These are phyloP conservation scores for Porcisia deanei DNA, from an alignment of 208 protist species.

Conservation along the genomic window DNA sequence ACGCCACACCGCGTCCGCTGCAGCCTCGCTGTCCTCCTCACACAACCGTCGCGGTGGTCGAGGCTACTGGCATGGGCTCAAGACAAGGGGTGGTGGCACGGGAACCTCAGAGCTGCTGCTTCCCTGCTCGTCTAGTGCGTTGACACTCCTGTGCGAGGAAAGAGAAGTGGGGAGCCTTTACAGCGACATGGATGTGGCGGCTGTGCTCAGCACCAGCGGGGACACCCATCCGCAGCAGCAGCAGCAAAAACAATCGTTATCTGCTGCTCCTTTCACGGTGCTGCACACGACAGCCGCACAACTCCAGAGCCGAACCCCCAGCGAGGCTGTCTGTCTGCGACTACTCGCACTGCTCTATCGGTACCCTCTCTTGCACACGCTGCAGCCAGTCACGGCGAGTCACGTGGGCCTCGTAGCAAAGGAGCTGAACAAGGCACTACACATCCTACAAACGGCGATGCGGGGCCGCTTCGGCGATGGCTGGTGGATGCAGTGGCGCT, in stretches of 20 bases:
- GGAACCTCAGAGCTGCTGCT: conserved; percentile 14
- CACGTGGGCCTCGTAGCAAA: conserved; percentile 35
- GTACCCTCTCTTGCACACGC: conserved; percentile 31
- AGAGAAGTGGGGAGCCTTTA: not conserved
- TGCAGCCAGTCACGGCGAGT: conserved; percentile 29
- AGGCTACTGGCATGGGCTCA: not conserved
- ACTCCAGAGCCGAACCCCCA: conserved; percentile 18
- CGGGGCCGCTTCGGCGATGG: conserved; percentile 17
- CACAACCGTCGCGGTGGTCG: not conserved
- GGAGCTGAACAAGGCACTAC: conserved; percentile 57
- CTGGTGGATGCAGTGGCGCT: conserved; percentile 31
- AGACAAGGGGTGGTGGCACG: conserved; percentile 5
- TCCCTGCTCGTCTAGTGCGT: conserved; percentile 4
- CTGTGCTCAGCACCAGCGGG: not conserved
- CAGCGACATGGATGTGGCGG: not conserved
- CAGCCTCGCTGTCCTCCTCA: not conserved
- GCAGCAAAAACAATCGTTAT: not conserved
- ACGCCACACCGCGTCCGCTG: not conserved
- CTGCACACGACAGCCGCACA: conserved; percentile 18
- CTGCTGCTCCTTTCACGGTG: not conserved
- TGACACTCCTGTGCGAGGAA: not conserved
- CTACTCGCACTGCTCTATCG: conserved; percentile 37
- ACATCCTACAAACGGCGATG: conserved; percentile 41
- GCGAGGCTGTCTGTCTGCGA: conserved; percentile 30
- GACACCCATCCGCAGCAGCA: not conserved